A percentile compares a stretch with the other conserved stretches of the same genome.
phyloP scores from a whole-genome alignment of 2,329 filamentous ascomycete species.

The Colletotrichum sp. region DNA sequence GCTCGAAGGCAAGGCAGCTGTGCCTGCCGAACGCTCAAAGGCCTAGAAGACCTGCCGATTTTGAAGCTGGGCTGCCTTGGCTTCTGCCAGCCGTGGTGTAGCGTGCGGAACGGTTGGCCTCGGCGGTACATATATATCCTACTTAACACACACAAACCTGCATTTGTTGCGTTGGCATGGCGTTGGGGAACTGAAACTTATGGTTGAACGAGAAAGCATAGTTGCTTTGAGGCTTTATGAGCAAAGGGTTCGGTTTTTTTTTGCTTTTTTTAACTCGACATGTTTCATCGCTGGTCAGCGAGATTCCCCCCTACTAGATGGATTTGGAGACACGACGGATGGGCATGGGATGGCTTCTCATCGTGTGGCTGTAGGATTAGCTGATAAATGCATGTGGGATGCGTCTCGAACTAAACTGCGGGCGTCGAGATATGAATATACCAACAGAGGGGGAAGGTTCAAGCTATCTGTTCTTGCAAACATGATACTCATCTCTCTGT shows the following conservation, averaged over 20 bases:
- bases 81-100: neutral
- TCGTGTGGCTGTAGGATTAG: neutral
- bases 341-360: neutral
- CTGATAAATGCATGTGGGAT: neutral
- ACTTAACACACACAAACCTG: neutral
- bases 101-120: neutral
- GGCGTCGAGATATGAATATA: neutral
- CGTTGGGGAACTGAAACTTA: constrained; percentile 7
- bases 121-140: neutral
- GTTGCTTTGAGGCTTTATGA: neutral
- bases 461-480: neutral
- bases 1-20: constrained; percentile 11
- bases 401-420: neutral
- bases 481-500: neutral
- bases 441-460: neutral
- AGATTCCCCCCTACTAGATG: neutral
- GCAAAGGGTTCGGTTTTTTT: neutral
- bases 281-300: neutral
- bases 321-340: neutral
- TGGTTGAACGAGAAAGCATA: constrained; percentile 3
- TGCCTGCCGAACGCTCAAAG: constrained; percentile 4
- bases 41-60: neutral
- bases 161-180: constrained; percentile 18
- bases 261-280: neutral
- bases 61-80: neutral